Conservation (phyloP, 352 stramenopile genomes). For the Aphanomyces euteiches region DNA sequence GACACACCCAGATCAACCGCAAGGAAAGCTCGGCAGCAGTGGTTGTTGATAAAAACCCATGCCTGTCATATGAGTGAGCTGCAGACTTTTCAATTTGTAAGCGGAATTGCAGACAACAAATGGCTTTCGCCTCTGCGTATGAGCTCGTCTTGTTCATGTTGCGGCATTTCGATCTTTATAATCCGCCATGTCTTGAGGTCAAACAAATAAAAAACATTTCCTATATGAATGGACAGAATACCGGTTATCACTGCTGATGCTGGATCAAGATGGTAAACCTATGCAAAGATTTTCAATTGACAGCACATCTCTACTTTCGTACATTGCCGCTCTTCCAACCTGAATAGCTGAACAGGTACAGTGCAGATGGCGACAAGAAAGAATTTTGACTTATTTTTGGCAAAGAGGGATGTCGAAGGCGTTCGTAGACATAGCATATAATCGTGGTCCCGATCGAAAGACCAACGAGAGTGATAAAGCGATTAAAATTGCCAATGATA, state of each 20-base stretch:
- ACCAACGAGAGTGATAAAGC: not conserved
- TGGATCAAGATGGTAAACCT: not conserved
- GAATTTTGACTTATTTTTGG: too few species aligned
- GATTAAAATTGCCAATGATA: not conserved
- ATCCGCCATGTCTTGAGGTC: constrained; percentile 14
- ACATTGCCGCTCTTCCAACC: not conserved
- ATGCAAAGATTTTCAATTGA: not conserved
- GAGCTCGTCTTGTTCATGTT: not conserved
- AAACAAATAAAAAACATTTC: not conserved
- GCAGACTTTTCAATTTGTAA: not conserved
- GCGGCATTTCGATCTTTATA: not conserved
- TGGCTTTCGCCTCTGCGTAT: not conserved
- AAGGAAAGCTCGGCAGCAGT: too few species aligned
- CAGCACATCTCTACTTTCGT: not conserved
- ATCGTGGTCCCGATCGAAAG: too few species aligned
- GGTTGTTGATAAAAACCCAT: too few species aligned
- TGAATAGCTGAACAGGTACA: too few species aligned
- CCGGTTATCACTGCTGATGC: constrained; percentile 9
- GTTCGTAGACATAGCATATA: too few species aligned
- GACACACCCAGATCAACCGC: too few species aligned
- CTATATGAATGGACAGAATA: not conserved
- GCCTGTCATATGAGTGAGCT: too few species aligned
- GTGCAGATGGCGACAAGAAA: too few species aligned
- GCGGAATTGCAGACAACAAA: not conserved
- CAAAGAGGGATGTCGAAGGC: too few species aligned